These are phyloP conservation scores for Kuraishia floccosa DNA, from an alignment of 805 yeast species.

Conservation along the genomic window DNA sequence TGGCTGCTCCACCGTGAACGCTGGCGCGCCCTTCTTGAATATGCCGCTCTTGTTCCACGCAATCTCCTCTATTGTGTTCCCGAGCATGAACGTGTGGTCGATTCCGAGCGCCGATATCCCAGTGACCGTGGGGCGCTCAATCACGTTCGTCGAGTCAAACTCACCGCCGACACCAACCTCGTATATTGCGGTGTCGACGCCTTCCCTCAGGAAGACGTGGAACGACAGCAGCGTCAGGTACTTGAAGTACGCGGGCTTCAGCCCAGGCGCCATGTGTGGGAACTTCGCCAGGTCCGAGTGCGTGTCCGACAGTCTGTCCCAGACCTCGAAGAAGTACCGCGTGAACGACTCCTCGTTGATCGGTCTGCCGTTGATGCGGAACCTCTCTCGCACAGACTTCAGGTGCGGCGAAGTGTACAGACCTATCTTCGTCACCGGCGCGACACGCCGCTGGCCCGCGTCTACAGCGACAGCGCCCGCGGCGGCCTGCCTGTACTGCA, in stretches of 20 bases:
- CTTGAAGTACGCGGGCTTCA: conserved; percentile 89
- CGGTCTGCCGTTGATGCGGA: conserved; percentile 79
- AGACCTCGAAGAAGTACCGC: conserved; percentile 85
- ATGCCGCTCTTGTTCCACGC: conserved; percentile 98
- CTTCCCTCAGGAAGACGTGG: conserved; percentile 81
- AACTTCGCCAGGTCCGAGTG: conserved; percentile 42
- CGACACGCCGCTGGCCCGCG: conserved; percentile 1
- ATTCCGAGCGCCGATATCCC: conserved; percentile 84
- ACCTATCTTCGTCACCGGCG: conserved; percentile 53
- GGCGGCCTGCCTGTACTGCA: conserved; percentile 36
- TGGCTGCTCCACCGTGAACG: conserved; percentile 51
- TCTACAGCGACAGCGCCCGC: neutral
- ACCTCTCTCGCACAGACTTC: conserved; percentile 85
- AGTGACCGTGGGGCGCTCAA: conserved; percentile 68
- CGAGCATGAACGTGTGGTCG: conserved; percentile 83
- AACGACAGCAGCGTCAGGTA: conserved; percentile 82
- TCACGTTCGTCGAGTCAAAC: conserved; percentile 89
- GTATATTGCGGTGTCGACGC: conserved; percentile 86
- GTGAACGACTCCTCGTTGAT: conserved; percentile 73
- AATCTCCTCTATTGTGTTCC: conserved; percentile 77
- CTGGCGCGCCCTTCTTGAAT: conserved; percentile 56
- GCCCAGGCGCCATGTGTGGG: conserved; percentile 64
- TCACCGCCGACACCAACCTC: conserved; percentile 99
- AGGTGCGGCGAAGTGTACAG: conserved; percentile 95
- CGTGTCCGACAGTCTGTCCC: conserved; percentile 66